These are phyloP conservation scores for Exobasidium cylindrosporum DNA, from an alignment of 1,284 basidiomycete species.

Conservation along the genomic window DNA sequence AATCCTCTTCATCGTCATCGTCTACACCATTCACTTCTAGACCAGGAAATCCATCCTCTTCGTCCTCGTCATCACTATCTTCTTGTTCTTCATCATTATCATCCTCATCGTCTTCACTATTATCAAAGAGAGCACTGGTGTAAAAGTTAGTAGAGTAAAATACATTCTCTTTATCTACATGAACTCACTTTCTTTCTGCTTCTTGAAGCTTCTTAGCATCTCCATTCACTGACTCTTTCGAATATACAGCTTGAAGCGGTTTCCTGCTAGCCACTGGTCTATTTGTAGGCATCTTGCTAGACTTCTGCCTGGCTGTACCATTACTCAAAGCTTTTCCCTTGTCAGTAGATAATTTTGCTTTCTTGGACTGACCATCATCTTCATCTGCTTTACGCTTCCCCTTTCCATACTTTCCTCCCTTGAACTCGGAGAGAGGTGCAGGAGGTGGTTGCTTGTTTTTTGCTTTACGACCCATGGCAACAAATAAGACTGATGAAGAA, in stretches of 20 bases:
- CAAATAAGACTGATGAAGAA: too few relatives aligned
- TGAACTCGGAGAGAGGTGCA: constrained; percentile 21
- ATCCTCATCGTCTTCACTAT: constrained; percentile 52
- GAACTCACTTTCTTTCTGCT: not conserved
- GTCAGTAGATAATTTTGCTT: constrained; percentile 23
- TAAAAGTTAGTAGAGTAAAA: too few relatives aligned
- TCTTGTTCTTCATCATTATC: constrained; percentile 58
- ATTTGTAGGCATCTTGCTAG: constrained; percentile 22
- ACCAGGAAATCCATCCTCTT: constrained; percentile 52
- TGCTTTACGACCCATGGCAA: constrained; percentile 85
- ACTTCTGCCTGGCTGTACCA: too few relatives aligned
- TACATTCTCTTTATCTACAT: too few relatives aligned
- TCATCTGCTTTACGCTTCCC: constrained; percentile 55
- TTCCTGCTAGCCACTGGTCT: not conserved
- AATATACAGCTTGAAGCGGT: constrained; percentile 19
- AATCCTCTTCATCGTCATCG: constrained; percentile 15
- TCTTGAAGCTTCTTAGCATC: constrained; percentile 16
- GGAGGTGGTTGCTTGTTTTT: constrained; percentile 85
- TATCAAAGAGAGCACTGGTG: constrained; percentile 18
- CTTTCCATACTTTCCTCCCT: constrained; percentile 33
- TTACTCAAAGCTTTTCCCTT: too few relatives aligned
- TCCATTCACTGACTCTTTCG: not conserved
- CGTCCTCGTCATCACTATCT: constrained; percentile 27
- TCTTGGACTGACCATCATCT: not conserved
- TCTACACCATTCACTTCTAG: constrained; percentile 54